These are phyloP conservation scores for Catharanthus roseus DNA, from an alignment of 257 asterid species.

Conservation along the genomic window DNA sequence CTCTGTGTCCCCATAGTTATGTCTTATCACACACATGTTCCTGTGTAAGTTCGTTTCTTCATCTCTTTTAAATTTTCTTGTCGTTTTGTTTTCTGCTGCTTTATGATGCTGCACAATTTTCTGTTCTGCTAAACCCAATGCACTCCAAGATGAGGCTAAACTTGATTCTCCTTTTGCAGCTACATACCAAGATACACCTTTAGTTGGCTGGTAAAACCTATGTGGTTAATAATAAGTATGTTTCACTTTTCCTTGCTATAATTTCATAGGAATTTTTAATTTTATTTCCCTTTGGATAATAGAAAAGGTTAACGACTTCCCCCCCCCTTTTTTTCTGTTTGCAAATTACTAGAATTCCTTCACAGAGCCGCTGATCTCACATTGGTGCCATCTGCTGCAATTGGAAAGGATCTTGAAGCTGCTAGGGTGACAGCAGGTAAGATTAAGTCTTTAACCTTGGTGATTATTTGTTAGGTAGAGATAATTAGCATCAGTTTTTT, in stretches of 20 bases:
- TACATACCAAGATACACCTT: constrained; percentile 93
- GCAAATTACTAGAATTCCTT: constrained; percentile 58
- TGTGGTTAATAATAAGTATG: constrained; percentile 92
- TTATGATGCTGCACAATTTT: background rate
- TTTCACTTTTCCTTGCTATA: constrained; percentile 6
- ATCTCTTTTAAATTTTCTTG: background rate
- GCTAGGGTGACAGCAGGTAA: constrained; percentile 81
- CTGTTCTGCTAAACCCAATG: background rate
- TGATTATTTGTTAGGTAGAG: background rate
- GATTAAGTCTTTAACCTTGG: constrained; percentile 1
- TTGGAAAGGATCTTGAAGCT: constrained; percentile 79
- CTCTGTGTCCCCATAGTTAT: constrained; percentile 80
- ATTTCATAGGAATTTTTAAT: background rate
- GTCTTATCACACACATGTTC: constrained; percentile 98
- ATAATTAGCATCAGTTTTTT: constrained; percentile 6
- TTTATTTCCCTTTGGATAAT: background rate
- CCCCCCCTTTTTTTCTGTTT: background rate
- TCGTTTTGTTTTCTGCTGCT: background rate
- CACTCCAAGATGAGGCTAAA: constrained; percentile 19
- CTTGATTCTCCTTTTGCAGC: constrained; percentile 43
- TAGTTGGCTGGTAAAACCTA: constrained; percentile 94
- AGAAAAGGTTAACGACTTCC: background rate
- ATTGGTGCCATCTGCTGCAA: constrained; percentile 90
- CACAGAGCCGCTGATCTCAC: constrained; percentile 97
- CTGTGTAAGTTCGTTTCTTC: constrained; percentile 54